Conservation (phyloP, 1,284 basidiomycete species). For the Rhodofomes roseus region DNA sequence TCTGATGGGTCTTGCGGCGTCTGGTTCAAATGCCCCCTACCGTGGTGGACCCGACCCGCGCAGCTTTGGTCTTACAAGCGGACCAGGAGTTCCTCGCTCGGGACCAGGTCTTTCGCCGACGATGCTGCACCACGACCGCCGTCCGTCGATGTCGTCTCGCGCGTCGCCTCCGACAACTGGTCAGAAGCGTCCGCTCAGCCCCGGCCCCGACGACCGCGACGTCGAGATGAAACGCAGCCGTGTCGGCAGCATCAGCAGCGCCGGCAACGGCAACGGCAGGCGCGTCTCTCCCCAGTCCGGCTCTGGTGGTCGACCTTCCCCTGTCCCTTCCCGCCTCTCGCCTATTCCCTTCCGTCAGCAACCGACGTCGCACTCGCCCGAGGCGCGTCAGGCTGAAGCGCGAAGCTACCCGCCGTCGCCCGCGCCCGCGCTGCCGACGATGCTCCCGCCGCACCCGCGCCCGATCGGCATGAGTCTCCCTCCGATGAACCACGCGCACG, state of each 20-base stretch:
- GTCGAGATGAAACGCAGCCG: slow-evolving; percentile 58
- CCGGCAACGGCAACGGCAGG: slow-evolving; percentile 22
- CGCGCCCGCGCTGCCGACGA: slow-evolving; percentile 49
- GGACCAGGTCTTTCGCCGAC: slow-evolving; percentile 16
- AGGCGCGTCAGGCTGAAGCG: slow-evolving; percentile 44
- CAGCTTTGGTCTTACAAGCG: slow-evolving; percentile 19
- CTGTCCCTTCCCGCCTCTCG: slow-evolving; percentile 58
- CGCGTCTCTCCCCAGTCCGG: slow-evolving; percentile 55
- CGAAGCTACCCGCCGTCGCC: slow-evolving; percentile 38
- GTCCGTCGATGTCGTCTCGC: slow-evolving; percentile 24
- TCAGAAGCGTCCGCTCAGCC: slow-evolving; percentile 63
- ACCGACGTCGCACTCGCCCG: slow-evolving; percentile 52
- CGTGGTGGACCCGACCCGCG: slow-evolving; percentile 24
- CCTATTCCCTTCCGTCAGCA: slow-evolving; percentile 73
- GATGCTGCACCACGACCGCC: slow-evolving; percentile 15
- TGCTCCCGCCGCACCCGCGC: slow-evolving; percentile 68
- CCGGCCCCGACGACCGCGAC: slow-evolving; percentile 54
- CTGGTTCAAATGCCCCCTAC: slow-evolving; percentile 20
- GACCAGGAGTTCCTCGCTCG: background rate
- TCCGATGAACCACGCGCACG: slow-evolving; percentile 38
- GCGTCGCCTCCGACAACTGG: slow-evolving; percentile 23
- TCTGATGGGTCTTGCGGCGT: slow-evolving; percentile 53
- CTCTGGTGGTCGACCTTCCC: slow-evolving; percentile 34
- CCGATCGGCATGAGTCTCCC: slow-evolving; percentile 65
- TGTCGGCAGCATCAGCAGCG: slow-evolving; percentile 45